Percentiles rank a stretch among this genome's conserved stretches.
These are phyloP conservation scores for Blepharisma stoltei DNA, from an alignment of 73 alveolate genomes.

Conservation along the genomic window DNA sequence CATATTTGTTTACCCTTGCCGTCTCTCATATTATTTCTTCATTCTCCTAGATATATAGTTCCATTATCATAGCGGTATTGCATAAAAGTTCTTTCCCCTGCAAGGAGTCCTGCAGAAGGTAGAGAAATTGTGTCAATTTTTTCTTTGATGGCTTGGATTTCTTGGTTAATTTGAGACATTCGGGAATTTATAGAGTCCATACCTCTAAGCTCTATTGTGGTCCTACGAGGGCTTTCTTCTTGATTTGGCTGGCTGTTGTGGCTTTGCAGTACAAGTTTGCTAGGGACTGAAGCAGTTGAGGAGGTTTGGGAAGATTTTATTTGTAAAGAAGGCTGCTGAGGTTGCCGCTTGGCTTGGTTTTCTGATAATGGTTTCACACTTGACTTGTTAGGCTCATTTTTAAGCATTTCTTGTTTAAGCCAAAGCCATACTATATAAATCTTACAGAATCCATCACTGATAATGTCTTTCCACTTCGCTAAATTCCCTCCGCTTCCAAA, in stretches of 20 bases:
- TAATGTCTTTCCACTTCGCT: conserved; percentile 61
- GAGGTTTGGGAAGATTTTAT: too few relatives aligned
- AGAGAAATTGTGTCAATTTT: too few relatives aligned
- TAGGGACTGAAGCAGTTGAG: too few relatives aligned
- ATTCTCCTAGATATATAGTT: conserved; percentile 70
- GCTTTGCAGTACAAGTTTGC: too few relatives aligned
- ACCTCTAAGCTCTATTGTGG: conserved; percentile 32
- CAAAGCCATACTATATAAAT: conserved; percentile 70
- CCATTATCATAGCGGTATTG: conserved; percentile 34
- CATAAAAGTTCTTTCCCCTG: too few relatives aligned
- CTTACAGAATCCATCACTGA: conserved; percentile 11
- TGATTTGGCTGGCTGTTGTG: not conserved
- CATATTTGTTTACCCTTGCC: conserved; percentile 56
- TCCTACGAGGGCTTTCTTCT: conserved; percentile 30
- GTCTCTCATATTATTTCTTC: conserved; percentile 70
- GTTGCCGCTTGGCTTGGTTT: too few relatives aligned
- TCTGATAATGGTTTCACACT: not conserved
- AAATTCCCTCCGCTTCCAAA: conserved; percentile 53
- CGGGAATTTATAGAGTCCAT: not conserved
- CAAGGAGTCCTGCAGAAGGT: too few relatives aligned
- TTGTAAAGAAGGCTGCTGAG: too few relatives aligned
- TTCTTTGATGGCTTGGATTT: too few relatives aligned
- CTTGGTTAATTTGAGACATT: too few relatives aligned
- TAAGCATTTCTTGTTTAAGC: conserved; percentile 66
- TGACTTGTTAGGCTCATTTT: conserved; percentile 32